Conservation (phyloP, 345 rosid species). For the Camelina sativa region DNA sequence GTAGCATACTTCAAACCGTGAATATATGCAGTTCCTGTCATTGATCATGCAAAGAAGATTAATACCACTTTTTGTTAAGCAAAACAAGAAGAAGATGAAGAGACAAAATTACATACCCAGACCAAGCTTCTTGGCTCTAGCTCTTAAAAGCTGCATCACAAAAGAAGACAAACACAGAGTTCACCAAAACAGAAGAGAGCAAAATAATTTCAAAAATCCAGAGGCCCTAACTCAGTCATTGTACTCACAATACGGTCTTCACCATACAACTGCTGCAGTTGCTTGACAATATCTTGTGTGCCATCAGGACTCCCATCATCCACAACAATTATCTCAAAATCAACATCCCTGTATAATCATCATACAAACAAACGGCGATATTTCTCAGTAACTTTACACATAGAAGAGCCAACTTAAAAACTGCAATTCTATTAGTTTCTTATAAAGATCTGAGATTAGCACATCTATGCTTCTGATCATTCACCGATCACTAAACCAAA, state of each 20-base stretch:
- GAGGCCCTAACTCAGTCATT: background rate
- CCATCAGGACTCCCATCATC: slow-evolving; percentile 99
- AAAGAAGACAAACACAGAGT: slow-evolving; percentile 28
- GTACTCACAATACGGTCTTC: slow-evolving; percentile 77
- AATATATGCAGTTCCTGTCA: slow-evolving; percentile 85
- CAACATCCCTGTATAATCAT: slow-evolving; percentile 60
- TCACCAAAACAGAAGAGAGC: slow-evolving; percentile 2
- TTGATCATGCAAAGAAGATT: slow-evolving; percentile 30
- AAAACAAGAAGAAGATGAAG: slow-evolving; percentile 12
- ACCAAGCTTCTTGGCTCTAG: slow-evolving; percentile 91
- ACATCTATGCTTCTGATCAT: slow-evolving; percentile 13
- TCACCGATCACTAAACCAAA: slow-evolving; percentile 19
- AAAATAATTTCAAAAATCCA: background rate
- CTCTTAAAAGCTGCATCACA: slow-evolving; percentile 73
- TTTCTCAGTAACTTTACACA: background rate
- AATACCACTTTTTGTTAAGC: background rate
- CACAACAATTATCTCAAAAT: slow-evolving; percentile 88
- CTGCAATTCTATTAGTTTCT: background rate
- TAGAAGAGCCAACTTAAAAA: slow-evolving; percentile 10
- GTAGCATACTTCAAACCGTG: slow-evolving; percentile 94
- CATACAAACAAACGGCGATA: slow-evolving; percentile 7
- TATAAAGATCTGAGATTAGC: background rate
- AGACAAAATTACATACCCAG: slow-evolving; percentile 57
- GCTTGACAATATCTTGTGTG: slow-evolving; percentile 84
- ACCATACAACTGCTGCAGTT: slow-evolving; percentile 80